These are phyloP conservation scores for Thalia dealbata DNA, from an alignment of 176 grass and related monocot genomes.

Conservation along the genomic window DNA sequence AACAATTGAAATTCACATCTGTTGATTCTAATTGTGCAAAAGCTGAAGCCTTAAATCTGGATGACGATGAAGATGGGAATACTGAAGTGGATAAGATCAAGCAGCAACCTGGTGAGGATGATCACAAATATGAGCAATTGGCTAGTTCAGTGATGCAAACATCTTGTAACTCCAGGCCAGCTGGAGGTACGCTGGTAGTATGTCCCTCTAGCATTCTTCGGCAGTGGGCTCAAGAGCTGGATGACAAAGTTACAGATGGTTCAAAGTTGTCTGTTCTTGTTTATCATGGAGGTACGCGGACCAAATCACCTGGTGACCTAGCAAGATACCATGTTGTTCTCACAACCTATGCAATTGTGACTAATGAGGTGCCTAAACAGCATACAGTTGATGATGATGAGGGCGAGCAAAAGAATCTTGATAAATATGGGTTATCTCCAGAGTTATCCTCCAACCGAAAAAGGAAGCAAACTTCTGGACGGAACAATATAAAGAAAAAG, in stretches of 20 bases:
- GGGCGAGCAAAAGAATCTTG: conserved; percentile 52
- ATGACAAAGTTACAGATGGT: conserved; percentile 57
- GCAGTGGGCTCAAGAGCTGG: conserved; percentile 80
- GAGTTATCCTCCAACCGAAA: conserved; percentile 64
- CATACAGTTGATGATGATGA: conserved; percentile 47
- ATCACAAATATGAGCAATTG: conserved; percentile 32
- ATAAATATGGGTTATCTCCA: conserved; percentile 35
- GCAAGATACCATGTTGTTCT: conserved; percentile 90
- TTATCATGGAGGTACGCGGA: conserved; percentile 94
- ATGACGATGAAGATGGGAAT: conserved; percentile 63
- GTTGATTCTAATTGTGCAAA: conserved; percentile 58
- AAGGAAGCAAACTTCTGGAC: conserved; percentile 34
- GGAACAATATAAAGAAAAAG: conserved; percentile 55
- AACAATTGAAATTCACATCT: conserved; percentile 68
- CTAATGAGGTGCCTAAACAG: conserved; percentile 97
- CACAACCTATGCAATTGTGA: conserved; percentile 92
- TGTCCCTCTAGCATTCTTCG: conserved; percentile 91
- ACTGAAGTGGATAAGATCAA: conserved; percentile 24
- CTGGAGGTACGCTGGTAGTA: conserved; percentile 90
- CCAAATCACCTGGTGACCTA: conserved; percentile 67
- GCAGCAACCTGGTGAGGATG: conserved; percentile 18
- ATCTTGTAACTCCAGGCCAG: conserved; percentile 44
- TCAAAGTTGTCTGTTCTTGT: conserved; percentile 77
- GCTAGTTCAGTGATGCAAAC: conserved; percentile 26
- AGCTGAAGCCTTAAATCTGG: conserved; percentile 77